phyloP scores from a whole-genome alignment of 2,329 filamentous ascomycete species.

The Sporothrix variecibatus region DNA sequence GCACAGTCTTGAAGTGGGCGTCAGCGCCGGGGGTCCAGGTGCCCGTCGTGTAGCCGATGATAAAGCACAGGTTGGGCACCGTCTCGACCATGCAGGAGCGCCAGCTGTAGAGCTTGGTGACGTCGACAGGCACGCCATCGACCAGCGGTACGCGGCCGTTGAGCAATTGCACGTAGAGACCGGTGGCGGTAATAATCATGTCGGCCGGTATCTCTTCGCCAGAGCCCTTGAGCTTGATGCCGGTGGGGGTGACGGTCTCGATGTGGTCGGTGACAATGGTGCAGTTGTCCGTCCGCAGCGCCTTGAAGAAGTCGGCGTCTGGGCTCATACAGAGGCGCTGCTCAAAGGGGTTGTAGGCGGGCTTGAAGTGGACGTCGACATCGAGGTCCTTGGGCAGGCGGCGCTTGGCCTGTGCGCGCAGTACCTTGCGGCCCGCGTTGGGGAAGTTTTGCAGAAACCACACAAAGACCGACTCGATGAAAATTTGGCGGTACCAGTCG shows the following conservation, averaged over 20 bases:
- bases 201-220: slow-evolving; percentile 52
- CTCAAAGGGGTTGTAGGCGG: slow-evolving; percentile 67
- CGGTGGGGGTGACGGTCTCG: slow-evolving; percentile 45
- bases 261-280: slow-evolving; percentile 51
- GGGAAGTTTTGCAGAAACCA: slow-evolving; percentile 58
- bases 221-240: slow-evolving; percentile 46
- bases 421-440: slow-evolving; percentile 46
- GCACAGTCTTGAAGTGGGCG: slow-evolving; percentile 28
- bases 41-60: slow-evolving; percentile 61
- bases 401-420: slow-evolving; percentile 49
- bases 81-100: slow-evolving; percentile 62
- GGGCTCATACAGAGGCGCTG: slow-evolving; percentile 73
- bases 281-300: slow-evolving; percentile 43
- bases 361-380: slow-evolving; percentile 64
- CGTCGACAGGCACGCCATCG: slow-evolving; percentile 50
- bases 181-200: slow-evolving; percentile 66
- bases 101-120: slow-evolving; percentile 56
- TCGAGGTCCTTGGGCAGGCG: slow-evolving; percentile 57
- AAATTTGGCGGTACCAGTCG: slow-evolving; percentile 52
- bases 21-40: slow-evolving; percentile 66
- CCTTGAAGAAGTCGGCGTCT: slow-evolving; percentile 55
- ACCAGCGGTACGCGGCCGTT: slow-evolving; percentile 54
- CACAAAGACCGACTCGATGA: slow-evolving; percentile 51
- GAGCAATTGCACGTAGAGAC: slow-evolving; percentile 57
- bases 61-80: slow-evolving; percentile 60